Conservation (phyloP, 2,329 filamentous ascomycete species). For the Phialophora expanda region DNA sequence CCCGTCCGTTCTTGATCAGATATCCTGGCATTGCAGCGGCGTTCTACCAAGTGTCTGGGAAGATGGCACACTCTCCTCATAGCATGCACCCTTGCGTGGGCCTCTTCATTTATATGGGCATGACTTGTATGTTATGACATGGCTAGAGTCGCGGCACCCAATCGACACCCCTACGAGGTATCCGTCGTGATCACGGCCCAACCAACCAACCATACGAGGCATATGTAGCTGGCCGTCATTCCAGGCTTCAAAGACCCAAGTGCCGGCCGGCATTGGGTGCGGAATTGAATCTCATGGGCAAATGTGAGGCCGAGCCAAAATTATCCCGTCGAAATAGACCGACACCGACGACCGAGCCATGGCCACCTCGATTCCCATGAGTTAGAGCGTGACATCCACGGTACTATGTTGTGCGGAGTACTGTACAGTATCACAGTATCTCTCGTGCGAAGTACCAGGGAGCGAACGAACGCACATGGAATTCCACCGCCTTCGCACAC, state of each 20-base stretch:
- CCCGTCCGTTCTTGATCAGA: slow-evolving; percentile 16
- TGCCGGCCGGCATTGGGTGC: neutral
- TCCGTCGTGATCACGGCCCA: neutral
- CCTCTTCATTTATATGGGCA: neutral
- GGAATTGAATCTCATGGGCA: neutral
- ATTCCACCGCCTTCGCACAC: no score
- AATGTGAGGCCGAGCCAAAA: neutral
- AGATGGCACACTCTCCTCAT: neutral
- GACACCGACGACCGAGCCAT: neutral
- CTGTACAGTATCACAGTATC: no score
- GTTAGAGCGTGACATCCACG: neutral
- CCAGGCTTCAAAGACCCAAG: neutral
- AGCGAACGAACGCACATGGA: no score
- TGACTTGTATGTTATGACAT: neutral
- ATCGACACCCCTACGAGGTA: neutral
- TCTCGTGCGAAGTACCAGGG: no score
- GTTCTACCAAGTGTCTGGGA: neutral
- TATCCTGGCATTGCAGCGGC: neutral
- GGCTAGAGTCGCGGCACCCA: neutral
- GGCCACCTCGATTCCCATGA: neutral
- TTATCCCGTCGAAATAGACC: neutral
- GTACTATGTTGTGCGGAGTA: neutral
- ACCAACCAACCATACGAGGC: neutral
- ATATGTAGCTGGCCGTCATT: neutral
- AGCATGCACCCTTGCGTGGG: neutral